Base-by-base conservation (phyloP, 2,329 filamentous ascomycete genomes). In the Talaromyces verruculosus region DNA sequence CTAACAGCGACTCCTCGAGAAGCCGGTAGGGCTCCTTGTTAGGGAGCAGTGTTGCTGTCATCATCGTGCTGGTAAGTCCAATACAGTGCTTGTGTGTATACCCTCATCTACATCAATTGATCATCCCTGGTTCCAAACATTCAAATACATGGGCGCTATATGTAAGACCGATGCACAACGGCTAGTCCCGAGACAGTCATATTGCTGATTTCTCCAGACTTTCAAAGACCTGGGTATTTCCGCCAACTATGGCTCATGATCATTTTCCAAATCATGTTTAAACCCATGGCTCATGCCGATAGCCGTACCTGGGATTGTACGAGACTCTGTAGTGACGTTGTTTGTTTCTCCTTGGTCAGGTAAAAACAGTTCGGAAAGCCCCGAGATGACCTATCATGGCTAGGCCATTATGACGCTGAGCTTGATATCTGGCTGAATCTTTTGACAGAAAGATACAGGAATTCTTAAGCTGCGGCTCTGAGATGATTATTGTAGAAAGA, bases 31-130 rank as follows among this genome's bases (percentile, higher is more conserved):
- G 33, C 53, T 39, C 53, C 41, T 17, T 49, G 59, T 17, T 43
- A 25, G 59, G 33, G 47, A 47, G 59, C 11, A 51, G 59, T 61
- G 43, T 61, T 37, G 59, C 10, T 49, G 33, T 19, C 41, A 49
- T 61, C 59, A 61, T 49, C 25, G 2, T 1, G 25, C 13, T 61
- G 19, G 8, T 53, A 53, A 53, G 17, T 53, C n/a, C 10, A 11
- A 53, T 53, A 30, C 25, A 8, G 8, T 30, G 30, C 30, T 53
- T 10, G 49, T 37, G 11, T 53, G 1, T 53, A 53, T 30, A 33
- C 39, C 39, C 8, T 11, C 17, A 30, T 53, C 28, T 15, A 5
- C 25, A 53, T 30, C 28, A 7, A 30, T 30, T 7, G 6, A 33
- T 53, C 10, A 33, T 33, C 2, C 49, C 15, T 25, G 13, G 0